These are phyloP conservation scores for Arthromyces matolae DNA, from an alignment of 768 basidiomycete genomes.

Conservation along the genomic window DNA sequence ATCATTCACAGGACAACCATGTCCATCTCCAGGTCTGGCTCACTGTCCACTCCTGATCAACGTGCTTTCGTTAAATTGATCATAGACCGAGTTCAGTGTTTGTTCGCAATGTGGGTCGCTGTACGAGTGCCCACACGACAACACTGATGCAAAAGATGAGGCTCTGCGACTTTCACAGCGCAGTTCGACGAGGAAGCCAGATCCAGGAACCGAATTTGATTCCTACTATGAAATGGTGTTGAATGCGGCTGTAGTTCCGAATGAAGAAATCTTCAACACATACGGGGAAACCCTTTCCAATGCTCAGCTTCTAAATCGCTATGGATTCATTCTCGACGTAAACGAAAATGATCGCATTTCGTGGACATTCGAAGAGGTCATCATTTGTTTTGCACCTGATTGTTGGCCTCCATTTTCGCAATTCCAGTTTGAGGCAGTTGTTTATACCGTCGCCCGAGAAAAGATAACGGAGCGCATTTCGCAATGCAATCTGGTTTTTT, in stretches of 20 bases:
- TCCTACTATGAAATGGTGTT: conserved; percentile 66
- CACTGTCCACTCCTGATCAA: neutral
- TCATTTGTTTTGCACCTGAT: conserved; percentile 12
- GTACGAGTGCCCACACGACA: conserved; percentile 63
- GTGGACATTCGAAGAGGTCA: conserved; percentile 35
- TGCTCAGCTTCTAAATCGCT: conserved; percentile 60
- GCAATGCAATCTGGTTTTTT: conserved; percentile 19
- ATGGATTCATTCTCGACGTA: conserved; percentile 72
- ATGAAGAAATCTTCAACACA: conserved; percentile 69
- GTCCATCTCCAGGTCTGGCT: conserved; percentile 66
- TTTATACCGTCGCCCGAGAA: neutral
- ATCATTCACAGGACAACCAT: conserved; percentile 65
- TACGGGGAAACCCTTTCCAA: conserved; percentile 68
- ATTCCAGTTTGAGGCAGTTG: conserved; percentile 9
- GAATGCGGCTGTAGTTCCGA: conserved; percentile 44
- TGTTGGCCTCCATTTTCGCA: conserved; percentile 3
- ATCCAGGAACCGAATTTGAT: conserved; percentile 22
- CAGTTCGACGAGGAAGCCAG: neutral
- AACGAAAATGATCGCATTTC: conserved; percentile 64
- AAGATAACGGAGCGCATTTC: conserved; percentile 14
- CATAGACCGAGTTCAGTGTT: conserved; percentile 64
- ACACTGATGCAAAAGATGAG: conserved; percentile 23
- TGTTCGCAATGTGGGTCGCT: conserved; percentile 71
- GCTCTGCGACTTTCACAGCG: neutral
- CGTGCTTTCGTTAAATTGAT: conserved; percentile 5